These are phyloP conservation scores for Phytophthora chlamydospora DNA, from an alignment of 352 stramenopile species.

Conservation along the genomic window DNA sequence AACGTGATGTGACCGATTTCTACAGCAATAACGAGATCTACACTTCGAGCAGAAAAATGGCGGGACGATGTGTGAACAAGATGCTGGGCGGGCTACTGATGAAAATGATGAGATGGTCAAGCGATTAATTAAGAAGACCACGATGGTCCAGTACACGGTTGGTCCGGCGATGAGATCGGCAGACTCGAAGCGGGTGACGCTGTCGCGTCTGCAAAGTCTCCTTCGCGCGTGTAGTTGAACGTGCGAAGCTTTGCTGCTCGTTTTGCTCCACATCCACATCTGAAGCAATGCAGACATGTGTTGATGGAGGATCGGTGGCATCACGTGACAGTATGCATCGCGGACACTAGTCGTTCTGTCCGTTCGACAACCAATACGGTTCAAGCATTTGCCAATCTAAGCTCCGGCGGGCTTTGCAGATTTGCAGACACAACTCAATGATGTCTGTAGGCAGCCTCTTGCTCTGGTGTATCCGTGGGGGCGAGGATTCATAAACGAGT, in stretches of 20 bases:
- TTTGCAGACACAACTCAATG: neutral
- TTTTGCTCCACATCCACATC: neutral
- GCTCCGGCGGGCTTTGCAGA: constrained; percentile 21
- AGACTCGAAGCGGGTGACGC: constrained; percentile 12
- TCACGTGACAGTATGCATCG: neutral
- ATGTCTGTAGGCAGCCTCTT: too few relatives aligned
- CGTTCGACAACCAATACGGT: constrained; percentile 17
- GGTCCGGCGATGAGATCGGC: too few relatives aligned
- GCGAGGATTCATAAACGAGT: constrained; percentile 9
- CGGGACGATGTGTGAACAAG: neutral
- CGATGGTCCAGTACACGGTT: too few relatives aligned
- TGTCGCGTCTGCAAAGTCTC: constrained; percentile 8
- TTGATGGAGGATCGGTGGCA: constrained; percentile 19
- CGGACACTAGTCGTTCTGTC: neutral
- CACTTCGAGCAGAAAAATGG: constrained; percentile 1
- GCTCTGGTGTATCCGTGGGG: too few relatives aligned
- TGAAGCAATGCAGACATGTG: neutral
- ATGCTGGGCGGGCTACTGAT: too few relatives aligned
- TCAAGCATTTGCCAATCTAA: constrained; percentile 13
- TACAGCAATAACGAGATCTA: neutral
- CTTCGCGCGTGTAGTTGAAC: constrained; percentile 7
- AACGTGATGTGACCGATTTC: neutral
- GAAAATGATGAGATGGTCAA: neutral
- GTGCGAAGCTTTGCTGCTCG: constrained; percentile 14
- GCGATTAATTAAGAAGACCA: neutral